phyloP scores from a whole-genome alignment of 352 stramenopile species.

The Pythium aristosporum region DNA sequence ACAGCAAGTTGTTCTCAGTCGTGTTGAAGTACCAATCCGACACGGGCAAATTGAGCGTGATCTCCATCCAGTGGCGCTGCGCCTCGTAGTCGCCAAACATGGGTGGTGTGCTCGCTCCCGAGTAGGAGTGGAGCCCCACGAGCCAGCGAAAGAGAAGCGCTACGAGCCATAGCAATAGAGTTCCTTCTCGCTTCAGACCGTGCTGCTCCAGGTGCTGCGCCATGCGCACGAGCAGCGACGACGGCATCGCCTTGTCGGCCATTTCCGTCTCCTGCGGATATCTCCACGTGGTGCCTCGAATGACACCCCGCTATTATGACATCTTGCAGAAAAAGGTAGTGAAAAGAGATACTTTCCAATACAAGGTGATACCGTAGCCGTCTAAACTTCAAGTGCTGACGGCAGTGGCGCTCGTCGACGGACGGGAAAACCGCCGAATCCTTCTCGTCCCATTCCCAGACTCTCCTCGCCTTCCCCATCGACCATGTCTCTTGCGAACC shows the following conservation, averaged over 20 bases:
- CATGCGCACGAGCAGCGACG: conserved; percentile 41
- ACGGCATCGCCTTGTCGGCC: background rate
- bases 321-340: background rate
- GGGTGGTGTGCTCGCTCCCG: conserved; percentile 62
- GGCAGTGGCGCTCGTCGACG: conserved; percentile 14
- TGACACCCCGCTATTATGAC: conserved; percentile 4
- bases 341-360: conserved; percentile 11
- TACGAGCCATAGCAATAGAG: conserved; percentile 52
- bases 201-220: conserved; percentile 60
- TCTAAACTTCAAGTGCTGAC: conserved; percentile 28
- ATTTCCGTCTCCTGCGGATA: background rate
- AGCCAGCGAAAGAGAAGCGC: conserved; percentile 71
- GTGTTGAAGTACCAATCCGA: conserved; percentile 95
- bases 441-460: conserved; percentile 3
- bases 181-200: conserved; percentile 41
- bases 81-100: conserved; percentile 98
- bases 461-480: background rate
- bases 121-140: conserved; percentile 83
- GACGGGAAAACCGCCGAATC: conserved; percentile 2
- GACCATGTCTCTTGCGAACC: conserved; percentile 56
- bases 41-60: conserved; percentile 92
- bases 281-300: conserved; percentile 7
- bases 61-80: conserved; percentile 99
- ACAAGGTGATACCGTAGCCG: conserved; percentile 1
- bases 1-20: conserved; percentile 91